A percentile compares a stretch with the other conserved stretches of the same genome.
Conservation (phyloP, 75 land plant species). For the Selaginella moellendorffii region DNA sequence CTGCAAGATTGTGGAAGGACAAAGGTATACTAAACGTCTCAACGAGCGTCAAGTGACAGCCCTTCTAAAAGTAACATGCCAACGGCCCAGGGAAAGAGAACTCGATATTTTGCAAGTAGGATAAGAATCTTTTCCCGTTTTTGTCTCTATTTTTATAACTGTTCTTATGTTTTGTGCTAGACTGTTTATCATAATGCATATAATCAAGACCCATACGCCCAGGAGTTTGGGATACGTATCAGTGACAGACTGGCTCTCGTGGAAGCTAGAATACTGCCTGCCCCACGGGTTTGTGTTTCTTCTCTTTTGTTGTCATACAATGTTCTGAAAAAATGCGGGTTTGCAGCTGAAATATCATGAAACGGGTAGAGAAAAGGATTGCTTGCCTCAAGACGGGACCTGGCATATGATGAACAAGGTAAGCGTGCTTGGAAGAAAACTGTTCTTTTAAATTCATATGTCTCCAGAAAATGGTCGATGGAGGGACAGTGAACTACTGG, state of each 20-base stretch:
- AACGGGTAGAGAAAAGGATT: conserved; percentile 24
- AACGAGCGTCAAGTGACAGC: conserved; percentile 81
- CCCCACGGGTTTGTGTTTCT: conserved; percentile 50
- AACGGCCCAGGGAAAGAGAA: conserved; percentile 61
- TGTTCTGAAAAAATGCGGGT: no score
- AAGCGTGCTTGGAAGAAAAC: no score
- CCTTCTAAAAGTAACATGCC: conserved; percentile 79
- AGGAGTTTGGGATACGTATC: conserved; percentile 63
- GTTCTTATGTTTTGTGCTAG: no score
- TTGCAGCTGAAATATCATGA: conserved; percentile 75
- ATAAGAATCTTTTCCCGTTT: no score
- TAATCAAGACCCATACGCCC: conserved; percentile 60
- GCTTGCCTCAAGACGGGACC: conserved; percentile 75
- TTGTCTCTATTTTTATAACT: neutral
- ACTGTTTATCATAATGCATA: conserved; percentile 63
- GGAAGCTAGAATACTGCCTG: conserved; percentile 70
- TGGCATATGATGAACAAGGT: conserved; percentile 95
- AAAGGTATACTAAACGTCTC: conserved; percentile 65
- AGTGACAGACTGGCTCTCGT: conserved; percentile 52
- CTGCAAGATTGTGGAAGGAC: conserved; percentile 86
- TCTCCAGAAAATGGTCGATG: conserved; percentile 98
- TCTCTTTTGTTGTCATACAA: no score
- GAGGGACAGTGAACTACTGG: conserved; percentile 75
- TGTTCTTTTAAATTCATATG: no score
- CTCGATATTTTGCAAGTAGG: conserved; percentile 61